Evolutionary conservation across 2,329 filamentous ascomycete genomes (phyloP).

Genomic region (Beauveria bassiana): DNA sequence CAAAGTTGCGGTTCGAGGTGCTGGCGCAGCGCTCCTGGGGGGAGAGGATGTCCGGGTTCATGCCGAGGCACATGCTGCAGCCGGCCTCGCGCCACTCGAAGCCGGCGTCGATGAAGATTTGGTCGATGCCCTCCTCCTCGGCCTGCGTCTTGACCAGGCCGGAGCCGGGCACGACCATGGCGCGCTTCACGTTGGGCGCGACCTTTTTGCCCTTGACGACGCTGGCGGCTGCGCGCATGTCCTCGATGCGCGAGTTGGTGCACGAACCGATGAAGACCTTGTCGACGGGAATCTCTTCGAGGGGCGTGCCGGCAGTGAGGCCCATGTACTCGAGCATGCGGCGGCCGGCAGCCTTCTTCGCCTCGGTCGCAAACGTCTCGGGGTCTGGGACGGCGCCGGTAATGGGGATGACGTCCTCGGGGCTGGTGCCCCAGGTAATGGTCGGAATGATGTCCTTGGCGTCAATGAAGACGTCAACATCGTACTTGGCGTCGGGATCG

Average conservation of each 20-base stretch:
- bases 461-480: slow-evolving; percentile 82
- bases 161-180: slow-evolving; percentile 94
- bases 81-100: slow-evolving; percentile 98
- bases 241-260: slow-evolving; percentile 95
- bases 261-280: slow-evolving; percentile 98
- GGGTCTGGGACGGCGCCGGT: slow-evolving; percentile 85
- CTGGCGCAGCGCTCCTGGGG: slow-evolving; percentile 90
- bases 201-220: slow-evolving; percentile 84
- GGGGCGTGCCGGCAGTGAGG: slow-evolving; percentile 71
- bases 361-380: slow-evolving; percentile 71
- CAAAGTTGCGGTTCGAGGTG: slow-evolving; percentile 96
- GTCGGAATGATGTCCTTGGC: slow-evolving; percentile 90
- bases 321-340: slow-evolving; percentile 96
- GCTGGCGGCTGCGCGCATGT: slow-evolving; percentile 77
- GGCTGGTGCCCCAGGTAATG: slow-evolving; percentile 93
- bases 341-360: slow-evolving; percentile 71
- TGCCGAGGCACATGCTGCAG: slow-evolving; percentile 97
- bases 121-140: slow-evolving; percentile 85
- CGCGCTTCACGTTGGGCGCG: slow-evolving; percentile 81
- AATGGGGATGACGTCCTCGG: slow-evolving; percentile 93
- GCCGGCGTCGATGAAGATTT: slow-evolving; percentile 83
- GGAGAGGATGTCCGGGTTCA: slow-evolving; percentile 96
- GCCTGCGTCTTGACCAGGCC: slow-evolving; percentile 90
- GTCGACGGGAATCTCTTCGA: slow-evolving; percentile 88
- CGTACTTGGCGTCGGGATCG: slow-evolving; percentile 82